These are phyloP conservation scores for Chaetomium sp. DNA, from an alignment of 2,329 filamentous ascomycete genomes.

Conservation along the genomic window DNA sequence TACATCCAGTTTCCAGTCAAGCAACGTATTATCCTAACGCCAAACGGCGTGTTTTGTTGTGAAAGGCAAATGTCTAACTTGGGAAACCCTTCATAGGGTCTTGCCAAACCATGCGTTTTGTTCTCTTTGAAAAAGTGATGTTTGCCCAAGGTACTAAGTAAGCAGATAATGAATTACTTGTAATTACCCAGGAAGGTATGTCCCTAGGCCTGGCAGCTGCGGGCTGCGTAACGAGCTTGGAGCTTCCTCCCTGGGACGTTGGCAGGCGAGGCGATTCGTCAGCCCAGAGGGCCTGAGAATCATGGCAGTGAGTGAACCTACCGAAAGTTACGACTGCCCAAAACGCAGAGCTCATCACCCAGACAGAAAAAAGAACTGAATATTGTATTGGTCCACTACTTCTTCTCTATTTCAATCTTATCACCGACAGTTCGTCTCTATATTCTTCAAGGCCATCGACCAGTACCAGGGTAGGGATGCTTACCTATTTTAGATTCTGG, in stretches of 20 bases:
- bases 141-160: too few species aligned
- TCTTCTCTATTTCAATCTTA: background rate
- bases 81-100: background rate
- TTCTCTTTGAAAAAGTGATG: background rate
- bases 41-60: background rate
- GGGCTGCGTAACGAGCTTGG: background rate
- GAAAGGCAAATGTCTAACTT: background rate
- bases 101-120: background rate
- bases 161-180: too few species aligned
- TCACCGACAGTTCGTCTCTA: background rate
- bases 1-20: background rate
- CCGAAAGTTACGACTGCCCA: background rate
- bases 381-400: background rate
- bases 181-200: too few species aligned
- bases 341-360: background rate
- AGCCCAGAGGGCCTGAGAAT: background rate
- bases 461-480: background rate
- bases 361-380: background rate
- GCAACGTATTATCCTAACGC: background rate
- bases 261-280: slow-evolving; percentile 7
- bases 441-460: background rate
- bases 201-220: background rate
- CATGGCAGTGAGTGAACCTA: too few species aligned
- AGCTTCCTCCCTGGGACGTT: background rate
- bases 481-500: background rate